A percentile compares a stretch with the other conserved stretches of the same genome.
These are phyloP conservation scores for Aspergillus novoparasiticus DNA, from an alignment of 2,329 filamentous ascomycete genomes.

Conservation along the genomic window DNA sequence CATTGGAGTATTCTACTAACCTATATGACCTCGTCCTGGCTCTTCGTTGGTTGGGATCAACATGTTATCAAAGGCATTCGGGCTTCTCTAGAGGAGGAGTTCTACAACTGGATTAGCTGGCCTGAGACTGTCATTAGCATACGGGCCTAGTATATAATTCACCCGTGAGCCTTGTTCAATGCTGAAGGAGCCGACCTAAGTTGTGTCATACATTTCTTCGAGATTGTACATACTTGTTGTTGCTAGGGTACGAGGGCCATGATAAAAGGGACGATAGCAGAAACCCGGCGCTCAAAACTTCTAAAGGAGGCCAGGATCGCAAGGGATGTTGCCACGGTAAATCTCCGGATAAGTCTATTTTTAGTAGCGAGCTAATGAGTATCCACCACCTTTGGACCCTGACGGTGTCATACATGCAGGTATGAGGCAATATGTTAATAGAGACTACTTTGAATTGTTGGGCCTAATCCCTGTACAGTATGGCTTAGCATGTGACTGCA, in stretches of 20 bases:
- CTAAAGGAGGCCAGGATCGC: neutral
- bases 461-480: neutral
- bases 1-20: constrained; percentile 36
- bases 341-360: neutral
- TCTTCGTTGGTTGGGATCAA: constrained; percentile 36
- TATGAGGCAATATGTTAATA: neutral
- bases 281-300: no score
- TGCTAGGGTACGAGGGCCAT: neutral
- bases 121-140: constrained; percentile 17
- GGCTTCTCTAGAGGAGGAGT: constrained; percentile 19
- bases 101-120: constrained; percentile 31
- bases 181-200: no score
- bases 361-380: neutral
- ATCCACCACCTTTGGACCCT: neutral
- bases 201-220: no score
- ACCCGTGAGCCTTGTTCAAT: no score
- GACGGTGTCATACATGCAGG: neutral
- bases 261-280: no score
- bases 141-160: neutral
- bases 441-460: neutral
- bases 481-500: neutral
- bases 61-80: constrained; percentile 36
- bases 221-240: neutral
- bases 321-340: neutral
- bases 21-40: constrained; percentile 35